These are phyloP conservation scores for Pneumocystis canis DNA, from an alignment of 1,139 yeast species.

Conservation along the genomic window DNA sequence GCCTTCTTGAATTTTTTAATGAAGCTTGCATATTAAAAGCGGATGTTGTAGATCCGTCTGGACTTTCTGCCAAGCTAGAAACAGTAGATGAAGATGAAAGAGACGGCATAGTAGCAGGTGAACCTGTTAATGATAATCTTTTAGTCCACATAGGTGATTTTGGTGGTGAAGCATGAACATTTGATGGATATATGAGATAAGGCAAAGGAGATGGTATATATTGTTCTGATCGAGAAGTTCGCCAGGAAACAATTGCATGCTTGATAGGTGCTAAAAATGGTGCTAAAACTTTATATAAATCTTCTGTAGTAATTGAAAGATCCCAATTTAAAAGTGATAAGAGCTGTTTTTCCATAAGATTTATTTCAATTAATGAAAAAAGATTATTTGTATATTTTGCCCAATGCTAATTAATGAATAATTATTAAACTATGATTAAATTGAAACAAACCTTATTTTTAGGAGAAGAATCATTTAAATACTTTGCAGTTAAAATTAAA, in stretches of 20 bases:
- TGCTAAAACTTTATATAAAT: conserved; percentile 50
- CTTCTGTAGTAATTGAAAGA: conserved; percentile 50
- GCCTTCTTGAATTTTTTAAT: not conserved
- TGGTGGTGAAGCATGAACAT: not conserved
- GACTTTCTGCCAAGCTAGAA: conserved; percentile 8
- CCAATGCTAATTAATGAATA: conserved; percentile 44
- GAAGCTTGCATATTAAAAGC: not conserved
- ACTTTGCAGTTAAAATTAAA: conserved; percentile 75
- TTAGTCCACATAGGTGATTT: not conserved
- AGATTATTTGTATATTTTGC: conserved; percentile 78
- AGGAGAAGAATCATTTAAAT: conserved; percentile 83
- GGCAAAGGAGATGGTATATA: not conserved
- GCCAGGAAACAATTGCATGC: not conserved
- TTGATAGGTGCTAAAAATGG: conserved; percentile 59
- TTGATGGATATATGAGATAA: not conserved
- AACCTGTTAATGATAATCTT: not conserved
- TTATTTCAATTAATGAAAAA: conserved; percentile 60
- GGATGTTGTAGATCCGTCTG: not conserved
- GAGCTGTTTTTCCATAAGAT: conserved; percentile 80
- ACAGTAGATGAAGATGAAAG: conserved; percentile 10
- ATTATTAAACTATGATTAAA: not conserved
- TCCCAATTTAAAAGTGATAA: conserved; percentile 76
- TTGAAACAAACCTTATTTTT: conserved; percentile 40
- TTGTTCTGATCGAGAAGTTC: not conserved
- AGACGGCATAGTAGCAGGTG: conserved; percentile 9